These are phyloP conservation scores for Leishmania tarentolae DNA, from an alignment of 208 protist genomes.

Conservation along the genomic window DNA sequence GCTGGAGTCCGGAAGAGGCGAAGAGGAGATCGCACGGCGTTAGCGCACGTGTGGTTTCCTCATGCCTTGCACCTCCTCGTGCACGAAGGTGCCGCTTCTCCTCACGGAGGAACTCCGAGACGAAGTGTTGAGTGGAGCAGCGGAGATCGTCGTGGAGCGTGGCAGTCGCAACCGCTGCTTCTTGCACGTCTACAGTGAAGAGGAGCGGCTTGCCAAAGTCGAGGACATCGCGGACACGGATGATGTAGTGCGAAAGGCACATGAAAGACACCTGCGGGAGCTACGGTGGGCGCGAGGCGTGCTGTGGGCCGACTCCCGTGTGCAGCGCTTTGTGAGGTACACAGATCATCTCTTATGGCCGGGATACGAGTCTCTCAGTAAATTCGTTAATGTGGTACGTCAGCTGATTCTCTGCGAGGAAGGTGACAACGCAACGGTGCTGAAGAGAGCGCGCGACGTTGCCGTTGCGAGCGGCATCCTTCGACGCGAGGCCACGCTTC, in stretches of 20 bases:
- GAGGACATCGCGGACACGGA: not conserved
- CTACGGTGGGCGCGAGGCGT: slow-evolving; percentile 60
- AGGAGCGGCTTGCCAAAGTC: slow-evolving; percentile 51
- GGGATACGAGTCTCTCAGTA: slow-evolving; percentile 29
- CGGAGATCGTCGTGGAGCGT: slow-evolving; percentile 63
- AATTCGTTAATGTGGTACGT: slow-evolving; percentile 48
- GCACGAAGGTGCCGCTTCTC: slow-evolving; percentile 24
- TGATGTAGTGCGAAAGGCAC: slow-evolving; percentile 17
- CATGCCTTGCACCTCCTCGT: slow-evolving; percentile 4
- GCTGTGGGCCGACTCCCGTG: slow-evolving; percentile 42
- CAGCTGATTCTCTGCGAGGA: slow-evolving; percentile 52
- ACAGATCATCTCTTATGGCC: slow-evolving; percentile 61
- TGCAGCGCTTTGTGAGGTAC: slow-evolving; percentile 52
- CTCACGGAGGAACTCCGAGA: slow-evolving; percentile 41
- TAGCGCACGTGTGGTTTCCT: not conserved
- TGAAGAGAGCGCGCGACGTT: slow-evolving; percentile 32
- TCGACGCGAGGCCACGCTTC: slow-evolving; percentile 33
- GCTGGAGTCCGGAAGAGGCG: not conserved
- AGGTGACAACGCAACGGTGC: slow-evolving; percentile 19
- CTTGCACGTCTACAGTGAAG: slow-evolving; percentile 67
- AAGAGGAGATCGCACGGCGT: not conserved
- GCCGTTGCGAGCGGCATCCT: slow-evolving; percentile 47
- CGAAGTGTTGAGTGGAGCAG: slow-evolving; percentile 38
- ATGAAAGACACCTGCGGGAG: slow-evolving; percentile 44
- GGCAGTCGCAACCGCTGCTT: slow-evolving; percentile 43